Base-by-base conservation (phyloP, 352 stramenopile species). In the Globisporangium recalcitrans region DNA sequence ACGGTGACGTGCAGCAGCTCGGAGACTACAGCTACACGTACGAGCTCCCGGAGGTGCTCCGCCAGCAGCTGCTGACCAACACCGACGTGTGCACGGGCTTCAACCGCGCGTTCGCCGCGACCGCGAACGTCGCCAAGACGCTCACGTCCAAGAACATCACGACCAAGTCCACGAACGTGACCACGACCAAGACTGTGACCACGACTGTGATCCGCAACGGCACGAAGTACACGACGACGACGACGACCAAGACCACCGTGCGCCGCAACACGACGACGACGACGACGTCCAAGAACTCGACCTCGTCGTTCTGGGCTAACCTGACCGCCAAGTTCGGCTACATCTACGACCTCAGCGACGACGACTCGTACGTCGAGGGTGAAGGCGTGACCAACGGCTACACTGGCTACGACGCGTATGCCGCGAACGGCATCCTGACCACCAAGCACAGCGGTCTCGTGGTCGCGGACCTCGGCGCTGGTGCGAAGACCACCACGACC, bases 1-100 rank as follows among this genome's bases (percentile, higher is more conserved):
- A 87, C 62, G 78, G 55, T 16, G 79, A 88, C 63, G 73, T 83
- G 22, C 64, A 74, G 56, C 72, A 82, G 67, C 75, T 90, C n/a
- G 79, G 76, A 16, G 74, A 88, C 63, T 87, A 83, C 66, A 80
- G 75, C 65, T 91, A 91, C 77, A 77, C 72, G 67, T 91, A 91
- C 69, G 67, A 88, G 62, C 60, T 90, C 19, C 78, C 80, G 4
- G 71, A 78, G 49, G 56, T 88, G 29, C 67, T 88, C 48, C 74
- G 68, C 52, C 78, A 85, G 54, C 80, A 87, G 68, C 61, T 89
- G 32, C 56, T 89, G 52, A 85, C 68, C 60, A 89, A 89, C 76
- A 72, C 75, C 10, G 78, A 86, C 64, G 52, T 87, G 46, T 89
- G 80, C 63, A 74, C 77, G 55, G 77, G 75, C 52, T 81, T 84